These are phyloP conservation scores for Tetrahymena thermophila DNA, from an alignment of 73 alveolate species.

Conservation along the genomic window DNA sequence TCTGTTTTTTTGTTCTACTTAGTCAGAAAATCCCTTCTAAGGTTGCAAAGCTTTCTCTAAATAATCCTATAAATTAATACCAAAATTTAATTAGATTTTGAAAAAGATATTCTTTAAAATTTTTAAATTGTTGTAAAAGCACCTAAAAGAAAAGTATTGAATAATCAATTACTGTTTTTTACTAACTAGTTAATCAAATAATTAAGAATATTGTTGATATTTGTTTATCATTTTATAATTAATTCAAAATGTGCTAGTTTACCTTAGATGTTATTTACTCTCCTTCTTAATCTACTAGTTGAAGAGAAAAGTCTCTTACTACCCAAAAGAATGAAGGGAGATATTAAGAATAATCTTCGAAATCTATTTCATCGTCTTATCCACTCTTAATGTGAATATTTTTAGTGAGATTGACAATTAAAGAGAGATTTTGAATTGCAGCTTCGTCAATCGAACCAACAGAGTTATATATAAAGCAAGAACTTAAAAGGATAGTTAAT, in stretches of 20 bases:
- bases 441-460: conserved; percentile 91
- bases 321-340: conserved; percentile 96
- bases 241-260: neutral
- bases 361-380: conserved; percentile 64
- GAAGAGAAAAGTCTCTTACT: conserved; percentile 93
- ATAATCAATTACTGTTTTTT: neutral
- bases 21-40: conserved; percentile 71
- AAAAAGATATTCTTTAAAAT: conserved; percentile 44
- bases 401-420: conserved; percentile 79
- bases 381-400: conserved; percentile 74
- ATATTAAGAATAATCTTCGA: conserved; percentile 85
- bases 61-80: conserved; percentile 47
- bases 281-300: conserved; percentile 86
- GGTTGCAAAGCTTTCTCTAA: conserved; percentile 79
- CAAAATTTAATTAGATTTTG: conserved; percentile 12
- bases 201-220: neutral
- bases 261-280: conserved; percentile 82
- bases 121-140: neutral
- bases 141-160: neutral
- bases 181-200: neutral
- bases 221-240: conserved; percentile 28
- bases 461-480: conserved; percentile 83
- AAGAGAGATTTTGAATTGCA: conserved; percentile 70
- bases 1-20: conserved; percentile 83
- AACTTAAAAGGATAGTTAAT: conserved; percentile 73